phyloP scores from a whole-genome alignment of 2,329 filamentous ascomycete genomes.

The Fusarium avenaceum region DNA sequence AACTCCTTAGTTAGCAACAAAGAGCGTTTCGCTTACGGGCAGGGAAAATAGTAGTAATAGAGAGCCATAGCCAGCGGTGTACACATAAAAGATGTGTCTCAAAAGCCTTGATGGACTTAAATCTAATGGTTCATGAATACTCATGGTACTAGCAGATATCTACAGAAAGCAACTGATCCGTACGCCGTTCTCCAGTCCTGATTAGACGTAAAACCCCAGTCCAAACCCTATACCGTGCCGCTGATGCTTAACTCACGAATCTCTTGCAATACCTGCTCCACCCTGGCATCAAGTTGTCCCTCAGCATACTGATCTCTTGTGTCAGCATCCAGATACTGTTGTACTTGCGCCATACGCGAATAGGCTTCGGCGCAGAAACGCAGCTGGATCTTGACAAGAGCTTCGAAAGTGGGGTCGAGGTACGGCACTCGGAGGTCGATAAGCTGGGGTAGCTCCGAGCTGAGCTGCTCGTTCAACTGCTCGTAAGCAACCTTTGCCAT shows the following conservation, averaged over 20 bases:
- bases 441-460: conserved; percentile 90
- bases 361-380: conserved; percentile 98
- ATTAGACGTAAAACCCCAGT: conserved; percentile 16
- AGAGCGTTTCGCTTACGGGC: neutral
- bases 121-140: conserved; percentile 48
- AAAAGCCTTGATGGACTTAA: conserved; percentile 5
- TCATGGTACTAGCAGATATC: conserved; percentile 46
- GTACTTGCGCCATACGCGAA: conserved; percentile 97
- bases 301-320: conserved; percentile 96
- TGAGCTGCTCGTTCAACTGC: conserved; percentile 96
- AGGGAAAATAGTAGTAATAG: conserved; percentile 4
- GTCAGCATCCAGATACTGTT: conserved; percentile 96
- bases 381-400: conserved; percentile 97
- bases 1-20: neutral
- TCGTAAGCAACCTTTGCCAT: conserved; percentile 95
- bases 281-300: conserved; percentile 89
- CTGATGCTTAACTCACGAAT: conserved; percentile 97
- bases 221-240: conserved; percentile 68
- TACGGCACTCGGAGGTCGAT: conserved; percentile 98
- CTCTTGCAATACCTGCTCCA: conserved; percentile 96
- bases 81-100: neutral
- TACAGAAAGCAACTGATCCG: conserved; percentile 47
- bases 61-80: conserved; percentile 9
- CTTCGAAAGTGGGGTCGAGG: conserved; percentile 96
- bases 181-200: conserved; percentile 48